A percentile compares a stretch with the other conserved stretches of the same genome.
Evolutionary conservation across 2,329 filamentous ascomycete genomes (phyloP).

Genomic region (Stagonosporopsis vannaccii): DNA sequence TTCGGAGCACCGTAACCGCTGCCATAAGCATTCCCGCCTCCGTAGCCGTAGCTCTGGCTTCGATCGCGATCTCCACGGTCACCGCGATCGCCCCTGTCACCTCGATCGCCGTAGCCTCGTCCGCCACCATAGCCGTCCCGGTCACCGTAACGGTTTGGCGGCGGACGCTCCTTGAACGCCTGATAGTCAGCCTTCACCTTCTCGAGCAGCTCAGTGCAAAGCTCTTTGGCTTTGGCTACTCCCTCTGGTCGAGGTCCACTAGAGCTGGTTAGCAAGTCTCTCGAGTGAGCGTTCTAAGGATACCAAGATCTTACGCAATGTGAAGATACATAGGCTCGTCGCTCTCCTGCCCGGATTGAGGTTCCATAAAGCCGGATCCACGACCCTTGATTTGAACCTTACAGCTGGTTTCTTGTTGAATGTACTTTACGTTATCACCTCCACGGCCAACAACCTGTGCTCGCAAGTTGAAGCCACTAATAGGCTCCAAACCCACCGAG

Average conservation of each 20-base stretch:
- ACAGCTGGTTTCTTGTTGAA: slow-evolving; percentile 93
- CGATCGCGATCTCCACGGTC: slow-evolving; percentile 52
- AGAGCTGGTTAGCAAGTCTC: slow-evolving; percentile 19
- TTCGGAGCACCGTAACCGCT: slow-evolving; percentile 44
- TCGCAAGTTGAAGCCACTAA: slow-evolving; percentile 93
- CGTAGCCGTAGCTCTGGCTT: slow-evolving; percentile 51
- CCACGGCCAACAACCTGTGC: slow-evolving; percentile 95
- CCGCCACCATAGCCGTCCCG: slow-evolving; percentile 48
- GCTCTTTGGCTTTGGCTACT: slow-evolving; percentile 84
- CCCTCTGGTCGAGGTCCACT: slow-evolving; percentile 88
- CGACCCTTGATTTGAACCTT: slow-evolving; percentile 98
- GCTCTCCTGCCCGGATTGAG: slow-evolving; percentile 84
- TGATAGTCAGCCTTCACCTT: slow-evolving; percentile 93
- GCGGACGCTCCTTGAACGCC: slow-evolving; percentile 77
- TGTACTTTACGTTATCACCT: slow-evolving; percentile 96
- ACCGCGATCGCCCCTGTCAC: slow-evolving; percentile 47
- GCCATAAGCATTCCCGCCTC: slow-evolving; percentile 48
- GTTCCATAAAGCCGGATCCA: slow-evolving; percentile 92
- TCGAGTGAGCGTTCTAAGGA: background rate
- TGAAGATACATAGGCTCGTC: slow-evolving; percentile 97
- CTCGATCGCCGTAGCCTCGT: slow-evolving; percentile 51
- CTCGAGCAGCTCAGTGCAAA: slow-evolving; percentile 85
- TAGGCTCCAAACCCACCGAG: slow-evolving; percentile 85
- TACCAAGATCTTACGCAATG: slow-evolving; percentile 72
- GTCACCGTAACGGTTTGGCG: slow-evolving; percentile 56